These are phyloP conservation scores for Diplodia sapinea DNA, from an alignment of 2,329 filamentous ascomycete species.

Conservation along the genomic window DNA sequence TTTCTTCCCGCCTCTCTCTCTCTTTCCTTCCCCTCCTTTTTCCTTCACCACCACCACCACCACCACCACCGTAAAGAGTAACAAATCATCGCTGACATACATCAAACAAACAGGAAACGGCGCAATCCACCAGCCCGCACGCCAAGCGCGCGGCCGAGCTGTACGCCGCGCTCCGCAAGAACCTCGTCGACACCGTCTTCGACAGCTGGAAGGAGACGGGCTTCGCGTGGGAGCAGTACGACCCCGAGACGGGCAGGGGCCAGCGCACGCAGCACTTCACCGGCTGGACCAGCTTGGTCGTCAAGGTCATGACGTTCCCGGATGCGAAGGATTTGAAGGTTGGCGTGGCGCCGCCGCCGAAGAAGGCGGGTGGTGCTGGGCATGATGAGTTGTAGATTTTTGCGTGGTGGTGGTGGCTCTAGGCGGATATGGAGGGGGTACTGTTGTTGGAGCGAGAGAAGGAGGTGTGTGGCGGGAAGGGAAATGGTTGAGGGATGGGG, in stretches of 20 bases:
- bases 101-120: conserved; percentile 61
- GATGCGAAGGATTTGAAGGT: conserved; percentile 56
- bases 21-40: too few relatives aligned
- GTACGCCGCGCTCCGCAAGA: conserved; percentile 78
- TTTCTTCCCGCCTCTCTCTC: conserved; percentile 12
- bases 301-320: conserved; percentile 96
- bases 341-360: conserved; percentile 32
- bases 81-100: not conserved
- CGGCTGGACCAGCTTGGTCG: conserved; percentile 97
- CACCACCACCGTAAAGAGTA: too few relatives aligned
- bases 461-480: too few relatives aligned
- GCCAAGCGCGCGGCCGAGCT: conserved; percentile 71
- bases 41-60: too few relatives aligned
- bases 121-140: conserved; percentile 69
- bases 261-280: conserved; percentile 98
- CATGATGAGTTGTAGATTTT: conserved; percentile 57
- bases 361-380: conserved; percentile 34
- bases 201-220: conserved; percentile 87
- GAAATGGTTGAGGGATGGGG: too few relatives aligned
- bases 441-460: too few relatives aligned
- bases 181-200: conserved; percentile 88
- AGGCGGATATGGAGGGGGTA: too few relatives aligned
- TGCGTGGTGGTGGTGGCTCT: not conserved
- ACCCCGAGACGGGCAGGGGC: conserved; percentile 89
- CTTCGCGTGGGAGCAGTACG: conserved; percentile 99